Percentiles rank a stretch among this genome's conserved stretches.
Evolutionary conservation across 257 asterid genomes (phyloP).

Genomic region (Capsicum pubescens): DNA sequence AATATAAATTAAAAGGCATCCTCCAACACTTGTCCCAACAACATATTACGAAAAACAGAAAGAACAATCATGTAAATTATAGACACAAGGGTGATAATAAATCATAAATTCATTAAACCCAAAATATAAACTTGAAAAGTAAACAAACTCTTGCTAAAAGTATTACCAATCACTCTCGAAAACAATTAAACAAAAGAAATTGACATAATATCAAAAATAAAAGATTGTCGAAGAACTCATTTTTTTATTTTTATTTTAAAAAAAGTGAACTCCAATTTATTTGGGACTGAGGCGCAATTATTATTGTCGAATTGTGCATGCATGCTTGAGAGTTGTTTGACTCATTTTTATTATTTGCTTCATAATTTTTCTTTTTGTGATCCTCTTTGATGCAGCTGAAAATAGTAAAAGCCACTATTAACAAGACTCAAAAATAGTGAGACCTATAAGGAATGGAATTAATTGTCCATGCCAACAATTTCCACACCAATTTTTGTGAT

Average conservation of each 20-base stretch:
- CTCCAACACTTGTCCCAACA: neutral
- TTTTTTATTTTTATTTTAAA: too few species aligned
- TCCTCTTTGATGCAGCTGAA: neutral
- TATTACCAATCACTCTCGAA: neutral
- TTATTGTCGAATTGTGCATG: neutral
- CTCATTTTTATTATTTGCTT: neutral
- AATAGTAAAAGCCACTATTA: neutral
- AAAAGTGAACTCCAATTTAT: neutral
- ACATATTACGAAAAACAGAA: neutral
- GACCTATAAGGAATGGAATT: neutral
- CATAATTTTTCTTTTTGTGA: neutral
- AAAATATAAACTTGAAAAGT: neutral
- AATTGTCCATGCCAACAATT: slow-evolving; percentile 5
- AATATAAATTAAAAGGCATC: neutral
- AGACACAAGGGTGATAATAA: neutral
- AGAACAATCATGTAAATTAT: neutral
- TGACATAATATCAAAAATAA: neutral
- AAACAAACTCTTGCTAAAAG: neutral
- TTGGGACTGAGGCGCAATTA: neutral
- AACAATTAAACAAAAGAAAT: neutral
- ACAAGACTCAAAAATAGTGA: neutral
- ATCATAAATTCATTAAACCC: neutral
- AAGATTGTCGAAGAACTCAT: neutral
- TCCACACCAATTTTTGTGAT: neutral
- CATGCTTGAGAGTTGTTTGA: neutral